Base-by-base conservation (phyloP, 106 monocot genomes). In the Ottelia alismoides region DNA sequence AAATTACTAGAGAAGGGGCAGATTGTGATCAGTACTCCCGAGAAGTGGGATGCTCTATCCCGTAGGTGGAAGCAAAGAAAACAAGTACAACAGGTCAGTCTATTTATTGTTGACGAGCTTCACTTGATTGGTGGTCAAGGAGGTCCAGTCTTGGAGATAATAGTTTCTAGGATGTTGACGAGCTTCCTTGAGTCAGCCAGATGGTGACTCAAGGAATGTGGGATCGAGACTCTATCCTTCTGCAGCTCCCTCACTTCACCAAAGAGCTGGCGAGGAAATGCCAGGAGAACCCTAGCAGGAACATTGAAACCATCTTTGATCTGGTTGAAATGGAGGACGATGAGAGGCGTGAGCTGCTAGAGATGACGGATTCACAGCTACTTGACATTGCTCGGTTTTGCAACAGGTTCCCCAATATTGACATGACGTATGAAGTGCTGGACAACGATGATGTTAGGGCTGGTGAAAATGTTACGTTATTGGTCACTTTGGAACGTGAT, bases 161-260 rank as follows among this genome's bases (percentile, higher is more conserved):
- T 96, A 16, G 85, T 96, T 22, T 89, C 94, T 14, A 65, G 94
- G 60, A 96, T 96, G 94, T 80, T 96, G 20, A 52, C 88, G 17
- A 85, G 81, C 54, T 76, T 69, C 16, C 73, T 75, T 51, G 82
- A 65, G 29, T 96, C 31, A 85, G 88, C 46, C 94, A 96, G 31
- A 96, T 96, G 94, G 84, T 96, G 28, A 96, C 94, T 11, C 94
- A 96, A 48, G 94, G 84, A 10, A 82, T 89, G 81, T 96, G 94
- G 94, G 94, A 85, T 45, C 70, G 79, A 10, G 94, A 96, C 49
- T 71, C 94, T 3, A 55, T 76, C 57, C 74, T 96, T 27, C 73
- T 89, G 19, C 94, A 96, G 47, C 76, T 96, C 55, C 94, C 94
- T 20, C 89, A 96, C 60, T 85, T 96, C 75, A 80, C 72, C 0